These are phyloP conservation scores for Beauveria sp. DNA, from an alignment of 2,329 filamentous ascomycete genomes.

Conservation along the genomic window DNA sequence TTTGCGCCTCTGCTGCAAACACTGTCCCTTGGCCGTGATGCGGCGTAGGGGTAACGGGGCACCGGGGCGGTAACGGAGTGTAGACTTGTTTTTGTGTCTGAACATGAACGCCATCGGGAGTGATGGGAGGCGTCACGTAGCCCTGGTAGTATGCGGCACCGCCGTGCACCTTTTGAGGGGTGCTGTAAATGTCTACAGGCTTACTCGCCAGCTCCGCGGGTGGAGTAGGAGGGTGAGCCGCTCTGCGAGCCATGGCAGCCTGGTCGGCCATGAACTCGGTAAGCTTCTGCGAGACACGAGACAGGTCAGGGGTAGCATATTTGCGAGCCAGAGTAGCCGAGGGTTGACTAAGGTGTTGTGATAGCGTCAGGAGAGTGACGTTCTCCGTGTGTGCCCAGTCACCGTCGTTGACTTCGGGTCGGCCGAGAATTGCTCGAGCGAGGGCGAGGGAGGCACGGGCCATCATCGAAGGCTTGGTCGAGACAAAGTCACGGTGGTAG, in stretches of 20 bases:
- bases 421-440: slow-evolving; percentile 75
- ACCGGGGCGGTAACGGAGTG: slow-evolving; percentile 40
- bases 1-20: slow-evolving; percentile 28
- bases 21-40: slow-evolving; percentile 31
- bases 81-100: slow-evolving; percentile 41
- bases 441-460: slow-evolving; percentile 81
- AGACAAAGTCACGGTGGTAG: slow-evolving; percentile 96
- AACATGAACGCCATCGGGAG: slow-evolving; percentile 59
- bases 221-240: slow-evolving; percentile 50
- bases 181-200: slow-evolving; percentile 60
- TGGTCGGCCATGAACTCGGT: slow-evolving; percentile 53
- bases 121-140: slow-evolving; percentile 80
- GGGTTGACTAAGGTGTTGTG: slow-evolving; percentile 51
- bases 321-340: slow-evolving; percentile 52
- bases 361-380: slow-evolving; percentile 53
- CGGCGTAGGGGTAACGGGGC: slow-evolving; percentile 57
- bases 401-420: slow-evolving; percentile 65
- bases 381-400: slow-evolving; percentile 72
- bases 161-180: slow-evolving; percentile 69
- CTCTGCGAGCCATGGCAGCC: slow-evolving; percentile 45
- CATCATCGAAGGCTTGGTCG: slow-evolving; percentile 83
- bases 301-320: slow-evolving; percentile 48
- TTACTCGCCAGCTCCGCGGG: slow-evolving; percentile 44
- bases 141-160: slow-evolving; percentile 59
- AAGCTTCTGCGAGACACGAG: slow-evolving; percentile 46